Conservation (phyloP, 2,329 filamentous ascomycete species). For the Lachnellula subtilissima region DNA sequence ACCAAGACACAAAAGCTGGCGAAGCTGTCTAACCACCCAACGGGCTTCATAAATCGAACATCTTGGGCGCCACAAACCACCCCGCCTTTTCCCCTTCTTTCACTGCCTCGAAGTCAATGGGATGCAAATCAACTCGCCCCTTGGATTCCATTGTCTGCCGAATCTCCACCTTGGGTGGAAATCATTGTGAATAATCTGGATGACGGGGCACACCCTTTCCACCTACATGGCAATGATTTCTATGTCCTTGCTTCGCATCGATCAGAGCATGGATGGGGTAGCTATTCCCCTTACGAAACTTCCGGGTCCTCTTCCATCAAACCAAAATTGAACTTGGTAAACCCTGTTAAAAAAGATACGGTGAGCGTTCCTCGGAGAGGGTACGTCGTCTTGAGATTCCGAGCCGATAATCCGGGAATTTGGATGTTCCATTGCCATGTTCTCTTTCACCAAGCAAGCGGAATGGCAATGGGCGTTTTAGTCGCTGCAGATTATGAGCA, state of each 20-base stretch:
- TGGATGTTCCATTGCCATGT: constrained; percentile 48
- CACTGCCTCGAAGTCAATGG: constrained; percentile 35
- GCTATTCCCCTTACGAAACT: constrained; percentile 10
- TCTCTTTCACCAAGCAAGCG: constrained; percentile 36
- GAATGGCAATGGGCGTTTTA: constrained; percentile 37
- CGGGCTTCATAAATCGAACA: constrained; percentile 45
- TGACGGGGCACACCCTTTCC: constrained; percentile 44
- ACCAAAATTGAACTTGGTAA: constrained; percentile 28
- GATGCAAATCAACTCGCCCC: constrained; percentile 38
- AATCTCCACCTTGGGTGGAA: constrained; percentile 36
- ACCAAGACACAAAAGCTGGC: constrained; percentile 42
- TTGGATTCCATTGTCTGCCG: constrained; percentile 26
- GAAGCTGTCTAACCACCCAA: constrained; percentile 38
- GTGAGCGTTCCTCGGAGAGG: constrained; percentile 33
- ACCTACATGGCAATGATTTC: constrained; percentile 53
- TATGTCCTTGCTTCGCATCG: constrained; percentile 29
- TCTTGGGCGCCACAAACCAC: constrained; percentile 37
- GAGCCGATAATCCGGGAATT: constrained; percentile 45
- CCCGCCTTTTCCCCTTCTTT: constrained; percentile 30
- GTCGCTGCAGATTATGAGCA: constrained; percentile 1
- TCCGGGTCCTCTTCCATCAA: constrained; percentile 18
- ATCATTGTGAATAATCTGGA: constrained; percentile 49
- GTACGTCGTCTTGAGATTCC: constrained; percentile 43
- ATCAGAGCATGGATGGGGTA: constrained; percentile 15
- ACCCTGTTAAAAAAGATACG: constrained; percentile 48